Evolutionary conservation across 768 basidiomycete genomes (phyloP), one percentile per base, ranked within the genome.

Genomic region (Boletales sp.): DNA sequence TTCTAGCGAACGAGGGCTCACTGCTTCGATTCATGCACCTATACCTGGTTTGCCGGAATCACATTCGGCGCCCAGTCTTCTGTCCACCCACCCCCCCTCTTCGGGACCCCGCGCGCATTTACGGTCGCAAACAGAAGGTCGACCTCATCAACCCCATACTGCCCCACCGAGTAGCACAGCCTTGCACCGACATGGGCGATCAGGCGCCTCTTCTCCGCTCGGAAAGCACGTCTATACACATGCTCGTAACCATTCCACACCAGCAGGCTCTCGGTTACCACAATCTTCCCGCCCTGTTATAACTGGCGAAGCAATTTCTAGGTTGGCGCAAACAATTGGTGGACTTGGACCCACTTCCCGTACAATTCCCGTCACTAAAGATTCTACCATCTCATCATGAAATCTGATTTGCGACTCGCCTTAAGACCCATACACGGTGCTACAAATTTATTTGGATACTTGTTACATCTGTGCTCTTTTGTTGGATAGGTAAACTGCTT

Each of bases 221-320:
- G 74, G 70, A 40, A 66, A 62, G 50, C 61, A 67, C 39, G 56
- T 65, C 55, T 64, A 65, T 21, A 61, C 61, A 12, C 69, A 79
- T 46, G 61, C 74, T 7, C 81, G 86, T 36, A 85, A 82, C 38
- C 85, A 84, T 54, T 88, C 87, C 0, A 76, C 85, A 8, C 78
- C 82, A 42, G 63, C 58, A 36, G 65, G 62, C 35, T 69, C 76
- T 43, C 77, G 81, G 19, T 45, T 64, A 17, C 65, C 69, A 15
- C 78, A 81, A 53, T 53, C 71, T 31, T 73, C 56, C 12, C 77
- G 88, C 10, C 88, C 88, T n/a, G 75, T 90, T 39, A 78, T 90
- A 56, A 85, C 84, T 6, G 82, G 75, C 12, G 86, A 84, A 43
- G 88, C 86, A 3, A 77, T 88, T 44, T 82, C 86, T 12, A 74